Evolutionary conservation across 345 rosid species (phyloP), one percentile per base, ranked within the genome.

Genomic region (Carallia brachiata): DNA sequence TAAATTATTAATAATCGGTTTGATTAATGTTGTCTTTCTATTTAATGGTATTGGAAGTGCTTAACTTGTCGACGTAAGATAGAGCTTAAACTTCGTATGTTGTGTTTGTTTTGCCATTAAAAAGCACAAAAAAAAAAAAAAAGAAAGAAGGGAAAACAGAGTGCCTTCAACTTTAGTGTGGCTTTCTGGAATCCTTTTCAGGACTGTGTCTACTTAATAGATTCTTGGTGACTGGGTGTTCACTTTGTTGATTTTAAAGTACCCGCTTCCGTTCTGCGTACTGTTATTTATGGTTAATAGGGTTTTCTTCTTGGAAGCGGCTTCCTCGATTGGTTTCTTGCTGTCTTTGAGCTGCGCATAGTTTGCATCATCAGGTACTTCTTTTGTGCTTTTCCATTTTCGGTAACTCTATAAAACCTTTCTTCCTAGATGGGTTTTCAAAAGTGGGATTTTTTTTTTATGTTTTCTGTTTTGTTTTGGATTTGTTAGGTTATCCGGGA

Each of bases 311-410:
- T 50, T 64, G 48, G 10, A 66, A 37, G 59, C 40, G 50, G 68
- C 69, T 52, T 63, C 2, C 18, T 50, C 44, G 32, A 16, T 27
- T 23, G 56, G 60, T 67, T 66, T 63, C 53, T 19, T 65, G 61
- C 27, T 53, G 36, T 27, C 50, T 52, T 83, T 69, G 54, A 59
- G 82, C 80, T 60, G 19, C 61, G 72, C 69, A 73, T 7, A 67
- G 63, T 75, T 70, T 32, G 23, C 23, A 23, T 23, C 77, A 81
- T 79, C 81, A 83, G 86, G 87, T 85, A 74, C 72, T 69, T 19
- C 7, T 67, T 53, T 78, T 50, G 65, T 75, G 63, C 60, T 78
- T 75, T 77, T 62, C 31, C 30, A n/a, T 28, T 71, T 57, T 63
- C 31, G 67, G 63, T 59, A n/a, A 44, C 50, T 44, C 4, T 32